phyloP scores from a whole-genome alignment of 108 stramenopile genomes.

The Skeletonema grethae region DNA sequence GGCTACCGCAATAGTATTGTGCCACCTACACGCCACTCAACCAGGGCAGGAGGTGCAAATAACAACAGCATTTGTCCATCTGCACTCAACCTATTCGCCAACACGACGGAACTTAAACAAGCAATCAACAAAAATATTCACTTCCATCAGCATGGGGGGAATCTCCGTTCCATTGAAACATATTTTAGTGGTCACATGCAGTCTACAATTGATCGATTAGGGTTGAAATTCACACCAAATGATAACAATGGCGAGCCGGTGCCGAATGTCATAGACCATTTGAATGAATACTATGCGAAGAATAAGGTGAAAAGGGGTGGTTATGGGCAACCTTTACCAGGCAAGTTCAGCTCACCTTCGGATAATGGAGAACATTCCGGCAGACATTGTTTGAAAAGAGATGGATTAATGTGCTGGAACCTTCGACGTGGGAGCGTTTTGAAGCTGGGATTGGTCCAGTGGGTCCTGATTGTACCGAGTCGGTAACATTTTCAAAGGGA shows the following conservation, averaged over 20 bases:
- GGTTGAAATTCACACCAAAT: slow-evolving; percentile 29
- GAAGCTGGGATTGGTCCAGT: slow-evolving; percentile 25
- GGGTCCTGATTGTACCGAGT: slow-evolving; percentile 18
- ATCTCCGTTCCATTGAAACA: slow-evolving; percentile 30
- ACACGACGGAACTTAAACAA: slow-evolving; percentile 2
- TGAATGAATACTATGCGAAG: slow-evolving; percentile 16
- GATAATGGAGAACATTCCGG: background rate
- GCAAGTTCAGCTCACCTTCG: background rate
- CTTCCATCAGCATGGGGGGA: slow-evolving; percentile 29
- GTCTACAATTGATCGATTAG: slow-evolving; percentile 22
- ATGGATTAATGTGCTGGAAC: slow-evolving; percentile 42
- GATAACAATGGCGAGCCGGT: background rate
- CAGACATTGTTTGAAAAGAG: slow-evolving; percentile 23
- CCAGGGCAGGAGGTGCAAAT: too few relatives aligned
- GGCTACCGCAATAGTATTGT: too few relatives aligned
- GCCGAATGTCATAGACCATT: slow-evolving; percentile 3
- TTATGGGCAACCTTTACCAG: slow-evolving; percentile 47
- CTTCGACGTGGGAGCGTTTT: slow-evolving; percentile 14
- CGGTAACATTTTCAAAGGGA: slow-evolving; percentile 19
- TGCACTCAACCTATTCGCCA: slow-evolving; percentile 13
- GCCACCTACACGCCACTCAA: too few relatives aligned
- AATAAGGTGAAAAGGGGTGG: slow-evolving; percentile 36
- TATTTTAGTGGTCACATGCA: slow-evolving; percentile 44
- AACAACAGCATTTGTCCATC: slow-evolving; percentile 17
- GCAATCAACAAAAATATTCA: slow-evolving; percentile 12